A percentile compares a stretch with the other conserved stretches of the same genome.
Conservation (phyloP, 495 filamentous ascomycete genomes). For the Hyaloscypha finlandica region DNA sequence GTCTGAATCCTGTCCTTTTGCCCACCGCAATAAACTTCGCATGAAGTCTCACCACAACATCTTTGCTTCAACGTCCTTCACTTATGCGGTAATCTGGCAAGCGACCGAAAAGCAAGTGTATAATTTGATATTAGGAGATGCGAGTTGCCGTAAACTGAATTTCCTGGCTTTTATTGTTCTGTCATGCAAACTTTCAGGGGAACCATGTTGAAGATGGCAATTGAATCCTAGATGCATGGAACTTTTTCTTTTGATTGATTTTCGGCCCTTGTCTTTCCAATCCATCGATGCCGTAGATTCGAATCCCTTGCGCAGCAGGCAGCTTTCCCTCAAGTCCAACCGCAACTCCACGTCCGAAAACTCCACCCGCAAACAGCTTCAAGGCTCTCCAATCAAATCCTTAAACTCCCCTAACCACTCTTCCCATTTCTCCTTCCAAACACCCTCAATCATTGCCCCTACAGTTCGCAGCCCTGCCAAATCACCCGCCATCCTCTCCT, state of each 20-base stretch:
- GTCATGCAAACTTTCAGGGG: background rate
- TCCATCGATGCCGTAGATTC: background rate
- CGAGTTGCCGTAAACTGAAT: background rate
- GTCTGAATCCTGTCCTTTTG: background rate
- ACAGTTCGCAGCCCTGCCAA: constrained; percentile 55
- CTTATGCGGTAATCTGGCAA: background rate
- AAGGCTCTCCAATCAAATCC: constrained; percentile 45
- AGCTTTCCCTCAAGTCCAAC: background rate
- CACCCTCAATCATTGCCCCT: constrained; percentile 45
- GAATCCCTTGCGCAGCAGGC: background rate
- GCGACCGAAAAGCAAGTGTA: background rate
- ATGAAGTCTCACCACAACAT: background rate
- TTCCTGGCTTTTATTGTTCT: background rate
- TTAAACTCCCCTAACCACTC: constrained; percentile 48
- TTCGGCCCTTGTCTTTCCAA: background rate
- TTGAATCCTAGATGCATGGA: background rate
- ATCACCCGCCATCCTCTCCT: constrained; percentile 65
- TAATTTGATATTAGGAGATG: background rate
- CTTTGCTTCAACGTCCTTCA: background rate
- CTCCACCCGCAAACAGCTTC: background rate
- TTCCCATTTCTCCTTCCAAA: constrained; percentile 47
- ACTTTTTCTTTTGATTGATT: background rate
- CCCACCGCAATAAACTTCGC: background rate
- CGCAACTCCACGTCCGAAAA: background rate
- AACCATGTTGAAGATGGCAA: too few relatives aligned